phyloP scores from a whole-genome alignment of 2,329 filamentous ascomycete species.

The Aspergillus brasiliensis region DNA sequence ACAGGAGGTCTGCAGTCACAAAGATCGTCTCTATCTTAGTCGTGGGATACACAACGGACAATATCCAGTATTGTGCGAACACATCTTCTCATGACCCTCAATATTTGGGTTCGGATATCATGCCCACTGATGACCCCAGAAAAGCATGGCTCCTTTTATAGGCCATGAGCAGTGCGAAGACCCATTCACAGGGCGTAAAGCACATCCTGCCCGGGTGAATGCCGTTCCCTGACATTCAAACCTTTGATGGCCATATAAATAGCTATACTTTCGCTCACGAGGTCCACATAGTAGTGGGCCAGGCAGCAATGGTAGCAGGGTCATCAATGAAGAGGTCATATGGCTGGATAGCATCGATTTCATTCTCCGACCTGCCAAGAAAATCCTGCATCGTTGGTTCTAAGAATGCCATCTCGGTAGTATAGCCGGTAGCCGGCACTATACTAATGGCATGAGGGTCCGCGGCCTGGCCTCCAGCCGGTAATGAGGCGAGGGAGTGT shows the following conservation, averaged over 20 bases:
- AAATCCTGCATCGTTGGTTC: conserved; percentile 31
- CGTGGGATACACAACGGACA: no score
- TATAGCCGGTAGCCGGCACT: conserved; percentile 19
- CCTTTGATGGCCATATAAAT: neutral
- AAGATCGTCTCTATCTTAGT: no score
- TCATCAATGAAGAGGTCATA: conserved; percentile 7
- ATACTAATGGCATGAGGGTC: neutral
- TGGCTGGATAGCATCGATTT: conserved; percentile 19
- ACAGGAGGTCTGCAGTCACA: no score
- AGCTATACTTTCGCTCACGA: neutral
- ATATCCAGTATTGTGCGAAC: no score
- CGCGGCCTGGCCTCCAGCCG: neutral
- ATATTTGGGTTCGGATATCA: no score
- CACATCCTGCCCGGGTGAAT: neutral
- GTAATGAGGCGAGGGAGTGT: neutral
- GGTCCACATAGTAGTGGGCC: conserved; percentile 13
- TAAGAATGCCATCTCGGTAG: conserved; percentile 28
- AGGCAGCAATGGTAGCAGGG: conserved; percentile 1
- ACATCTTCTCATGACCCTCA: no score
- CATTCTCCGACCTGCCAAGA: conserved; percentile 22
- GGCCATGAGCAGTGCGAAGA: no score
- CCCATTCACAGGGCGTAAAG: neutral
- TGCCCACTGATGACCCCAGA: no score
- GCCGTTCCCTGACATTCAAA: neutral
- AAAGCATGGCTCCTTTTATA: no score